phyloP scores from a whole-genome alignment of 169 alveolate genomes.

The Eimeria maxima region DNA sequence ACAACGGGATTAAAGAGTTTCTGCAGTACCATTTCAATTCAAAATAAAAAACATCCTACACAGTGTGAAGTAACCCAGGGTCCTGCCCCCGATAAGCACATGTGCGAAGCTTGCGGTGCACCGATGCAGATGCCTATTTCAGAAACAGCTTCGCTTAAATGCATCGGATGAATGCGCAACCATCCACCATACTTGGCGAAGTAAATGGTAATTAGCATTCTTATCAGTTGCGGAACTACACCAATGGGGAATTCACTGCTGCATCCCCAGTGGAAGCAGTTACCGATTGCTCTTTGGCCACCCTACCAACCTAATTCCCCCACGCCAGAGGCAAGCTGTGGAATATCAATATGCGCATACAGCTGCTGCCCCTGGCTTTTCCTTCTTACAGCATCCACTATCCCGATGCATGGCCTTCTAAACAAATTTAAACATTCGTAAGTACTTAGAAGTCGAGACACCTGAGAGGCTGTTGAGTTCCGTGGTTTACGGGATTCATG shows the following conservation, averaged over 20 bases:
- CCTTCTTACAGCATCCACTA: not conserved
- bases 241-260: not conserved
- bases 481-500: not conserved
- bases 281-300: not conserved
- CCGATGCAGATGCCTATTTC: not conserved
- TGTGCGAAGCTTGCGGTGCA: not conserved
- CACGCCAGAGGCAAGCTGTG: not conserved
- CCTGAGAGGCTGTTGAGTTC: not conserved
- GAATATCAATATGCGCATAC: not conserved
- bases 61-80: not conserved
- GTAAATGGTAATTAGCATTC: not conserved
- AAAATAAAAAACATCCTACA: not conserved
- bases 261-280: not conserved
- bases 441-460: slow-evolving; percentile 31
- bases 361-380: not conserved
- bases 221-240: not conserved
- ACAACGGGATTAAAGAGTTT: not conserved
- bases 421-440: not conserved
- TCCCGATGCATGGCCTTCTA: not conserved
- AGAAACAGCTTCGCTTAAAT: not conserved
- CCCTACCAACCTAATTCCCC: too few relatives aligned
- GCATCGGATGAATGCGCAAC: not conserved
- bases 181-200: not conserved
- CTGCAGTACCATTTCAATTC: not conserved
- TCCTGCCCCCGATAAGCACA: not conserved